phyloP scores from a whole-genome alignment of 192 early-diverging fungal species.

The Chytriomyces confervae region DNA sequence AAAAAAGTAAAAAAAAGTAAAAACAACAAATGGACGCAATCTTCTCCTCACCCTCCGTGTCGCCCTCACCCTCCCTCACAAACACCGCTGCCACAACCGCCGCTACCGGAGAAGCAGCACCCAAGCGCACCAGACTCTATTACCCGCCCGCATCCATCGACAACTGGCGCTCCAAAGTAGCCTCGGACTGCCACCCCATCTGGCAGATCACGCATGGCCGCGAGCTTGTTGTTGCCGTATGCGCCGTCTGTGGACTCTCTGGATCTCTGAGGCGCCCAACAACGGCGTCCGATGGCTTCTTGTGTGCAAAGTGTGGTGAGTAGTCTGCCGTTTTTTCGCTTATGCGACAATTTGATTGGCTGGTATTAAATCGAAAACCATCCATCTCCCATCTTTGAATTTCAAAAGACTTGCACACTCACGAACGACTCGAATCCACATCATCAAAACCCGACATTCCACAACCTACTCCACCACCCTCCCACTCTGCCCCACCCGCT shows the following conservation, averaged over 20 bases:
- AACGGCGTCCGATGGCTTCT: neutral
- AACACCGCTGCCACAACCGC: neutral
- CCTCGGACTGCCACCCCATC: neutral
- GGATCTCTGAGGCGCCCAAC: neutral
- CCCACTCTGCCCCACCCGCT: too few relatives aligned
- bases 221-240: neutral
- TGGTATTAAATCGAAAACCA: slow-evolving; percentile 2
- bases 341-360: too few relatives aligned
- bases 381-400: too few relatives aligned
- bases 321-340: neutral
- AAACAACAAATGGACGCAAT: neutral
- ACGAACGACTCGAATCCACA: too few relatives aligned
- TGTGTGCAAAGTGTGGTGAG: slow-evolving; percentile 4
- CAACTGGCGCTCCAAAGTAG: neutral
- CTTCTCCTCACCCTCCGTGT: neutral
- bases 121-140: neutral
- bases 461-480: too few relatives aligned
- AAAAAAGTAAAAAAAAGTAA: neutral
- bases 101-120: neutral
- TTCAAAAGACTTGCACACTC: neutral
- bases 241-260: neutral
- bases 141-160: slow-evolving; percentile 1
- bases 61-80: neutral
- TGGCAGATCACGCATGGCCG: neutral
- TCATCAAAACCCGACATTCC: too few relatives aligned